Base-by-base conservation (phyloP, 495 filamentous ascomycete species). In the Penicillium macrosclerotiorum region DNA sequence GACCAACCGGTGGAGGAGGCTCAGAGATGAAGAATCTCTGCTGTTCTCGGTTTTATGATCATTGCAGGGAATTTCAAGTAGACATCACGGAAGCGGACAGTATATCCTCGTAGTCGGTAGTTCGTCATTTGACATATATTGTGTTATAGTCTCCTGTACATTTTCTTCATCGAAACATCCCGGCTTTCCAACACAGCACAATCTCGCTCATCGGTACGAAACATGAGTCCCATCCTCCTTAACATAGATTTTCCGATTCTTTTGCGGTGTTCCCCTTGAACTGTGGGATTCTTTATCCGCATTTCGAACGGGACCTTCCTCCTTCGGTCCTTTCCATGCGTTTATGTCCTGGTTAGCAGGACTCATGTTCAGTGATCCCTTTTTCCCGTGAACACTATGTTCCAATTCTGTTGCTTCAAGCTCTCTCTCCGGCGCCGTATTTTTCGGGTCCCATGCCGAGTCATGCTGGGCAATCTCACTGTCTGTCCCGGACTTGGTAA, bases 321-420 rank as follows among this genome's bases (percentile, higher is more conserved):
- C 75, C 37, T 56, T 54, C 22, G 61, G 45, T 5, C 60, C 63
- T 43, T 74, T 59, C 56, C 65, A 69, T 51, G 73, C 59, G 44
- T 73, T 80, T n/a, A 81, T 73, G 6, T 80, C 78, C 29, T 65
- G 71, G 55, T 87, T 86, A 16, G 76, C 80, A 0, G 78, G 74
- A 36, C 77, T 81, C 33, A 84, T 74, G 18, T 84, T 67, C 17
- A 86, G 59, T 5, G 83, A 78, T 74, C 27, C 62, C 57, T 7
- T 49, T 38, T 46, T 60, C 45, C 19, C 64, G 63, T 51, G 61
- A 31, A 37, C 36, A 14, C 37, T 49, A 40, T 32, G 58, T 40
- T 72, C 75, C 43, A 64, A 50, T 49, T 53, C 66, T 36, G 54
- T 67, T 23, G 40, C 69, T 52, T 67, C 55, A 20, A 76, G 64